These are phyloP conservation scores for Neurospora sp. DNA, from an alignment of 495 filamentous ascomycete genomes.

Conservation along the genomic window DNA sequence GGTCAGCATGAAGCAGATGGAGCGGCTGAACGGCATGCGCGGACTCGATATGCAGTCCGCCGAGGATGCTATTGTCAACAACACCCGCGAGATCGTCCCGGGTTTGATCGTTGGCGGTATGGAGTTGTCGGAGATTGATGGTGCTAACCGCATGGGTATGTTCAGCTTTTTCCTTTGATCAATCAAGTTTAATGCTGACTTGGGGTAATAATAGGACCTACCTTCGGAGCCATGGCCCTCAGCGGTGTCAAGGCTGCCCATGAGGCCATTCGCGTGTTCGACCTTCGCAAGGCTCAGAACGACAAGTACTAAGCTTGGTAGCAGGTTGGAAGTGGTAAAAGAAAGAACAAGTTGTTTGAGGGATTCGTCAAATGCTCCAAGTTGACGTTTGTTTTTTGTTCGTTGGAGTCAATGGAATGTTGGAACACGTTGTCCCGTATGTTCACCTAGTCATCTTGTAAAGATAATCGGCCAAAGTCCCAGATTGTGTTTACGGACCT, in stretches of 20 bases:
- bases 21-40: slow-evolving; percentile 82
- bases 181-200: not conserved
- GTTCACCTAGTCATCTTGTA: not conserved
- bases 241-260: slow-evolving; percentile 82
- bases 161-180: not conserved
- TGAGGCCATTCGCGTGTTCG: slow-evolving; percentile 67
- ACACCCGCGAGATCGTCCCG: slow-evolving; percentile 74
- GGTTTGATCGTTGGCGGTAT: slow-evolving; percentile 88
- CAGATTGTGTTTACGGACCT: not conserved
- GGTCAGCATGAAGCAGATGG: slow-evolving; percentile 68
- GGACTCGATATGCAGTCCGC: slow-evolving; percentile 83
- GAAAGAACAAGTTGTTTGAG: too few relatives aligned
- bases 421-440: not conserved
- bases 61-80: slow-evolving; percentile 85
- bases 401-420: not conserved
- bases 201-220: slow-evolving; percentile 19
- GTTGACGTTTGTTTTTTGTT: not conserved
- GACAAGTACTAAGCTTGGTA: slow-evolving; percentile 4
- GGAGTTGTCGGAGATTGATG: slow-evolving; percentile 86
- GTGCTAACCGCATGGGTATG: slow-evolving; percentile 72
- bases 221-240: slow-evolving; percentile 75
- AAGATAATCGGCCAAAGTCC: not conserved
- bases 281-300: slow-evolving; percentile 57
- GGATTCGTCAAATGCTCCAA: not conserved
- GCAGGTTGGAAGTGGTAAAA: not conserved